Base-by-base conservation (phyloP, 2,329 filamentous ascomycete genomes). In the Eutypa lata region DNA sequence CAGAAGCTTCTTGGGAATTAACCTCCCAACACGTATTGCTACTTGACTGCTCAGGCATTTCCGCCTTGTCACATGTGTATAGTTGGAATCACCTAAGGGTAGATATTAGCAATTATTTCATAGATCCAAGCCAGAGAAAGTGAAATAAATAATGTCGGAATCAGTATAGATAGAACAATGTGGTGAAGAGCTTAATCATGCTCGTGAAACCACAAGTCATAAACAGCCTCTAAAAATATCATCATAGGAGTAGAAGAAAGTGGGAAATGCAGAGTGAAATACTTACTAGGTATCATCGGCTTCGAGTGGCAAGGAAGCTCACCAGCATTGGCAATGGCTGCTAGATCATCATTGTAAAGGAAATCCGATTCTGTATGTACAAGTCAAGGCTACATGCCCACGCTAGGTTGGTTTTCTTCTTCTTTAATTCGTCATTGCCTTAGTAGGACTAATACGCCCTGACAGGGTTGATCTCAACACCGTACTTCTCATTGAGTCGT, bases 401-500 rank as follows among this genome's bases (percentile, higher is more conserved):
- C 43, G 31, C 24, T 42, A 38, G 38, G 33, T 21, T 28, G 31
- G 43, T n/a, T 37, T 48, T 49, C 46, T 10, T 21, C 28, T 24
- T 37, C 48, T 64, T 57, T 65, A 70, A 58, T 82, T 75, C 59
- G 73, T 70, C 47, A 73, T 74, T 43, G 80, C 77, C 53, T 72
- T 80, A 10, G 26, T 10, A 10, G 26, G 10, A 31, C 6, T 31
- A 31, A n/a, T n/a, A n/a, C n/a, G n/a, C n/a, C n/a, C n/a, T n/a
- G 60, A 87, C 82, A 51, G 85, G 81, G 66, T 87, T 83, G 66
- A 96, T 86, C 60, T 96, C 91, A 66, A 95, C 83, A 54, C 91
- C 91, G 67, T 96, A 96, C 72, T 86, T 90, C 73, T 91, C 87
- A 81, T 90, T 87, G 71, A 97, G 81, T 63, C 90, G 82, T 76